phyloP scores from a whole-genome alignment of 208 protist genomes.

The Trypanosoma theileri region DNA sequence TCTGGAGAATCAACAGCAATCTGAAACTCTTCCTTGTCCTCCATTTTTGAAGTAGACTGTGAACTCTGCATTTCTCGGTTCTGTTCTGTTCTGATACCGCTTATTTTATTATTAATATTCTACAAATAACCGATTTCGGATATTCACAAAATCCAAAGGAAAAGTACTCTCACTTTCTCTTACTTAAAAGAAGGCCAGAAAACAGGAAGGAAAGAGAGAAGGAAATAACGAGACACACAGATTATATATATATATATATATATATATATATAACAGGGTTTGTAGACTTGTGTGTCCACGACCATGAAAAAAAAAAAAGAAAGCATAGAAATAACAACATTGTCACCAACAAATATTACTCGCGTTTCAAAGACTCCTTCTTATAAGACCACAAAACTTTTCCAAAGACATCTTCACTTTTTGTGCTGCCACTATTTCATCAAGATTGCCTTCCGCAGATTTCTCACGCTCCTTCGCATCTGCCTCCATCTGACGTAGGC shows the following conservation, averaged over 20 bases:
- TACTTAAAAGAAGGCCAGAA: too few relatives aligned
- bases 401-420: neutral
- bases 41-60: constrained; percentile 10
- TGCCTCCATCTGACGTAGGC: constrained; percentile 12
- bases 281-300: too few relatives aligned
- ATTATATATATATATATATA: too few relatives aligned
- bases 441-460: neutral
- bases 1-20: constrained; percentile 22
- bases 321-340: constrained; percentile 13
- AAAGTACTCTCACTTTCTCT: too few relatives aligned
- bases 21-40: constrained; percentile 22
- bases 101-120: neutral
- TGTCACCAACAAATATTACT: constrained; percentile 1
- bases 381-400: constrained; percentile 18
- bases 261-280: too few relatives aligned
- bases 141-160: too few relatives aligned
- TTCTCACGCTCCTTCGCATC: neutral
- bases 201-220: too few relatives aligned
- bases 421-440: neutral
- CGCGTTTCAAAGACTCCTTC: constrained; percentile 12
- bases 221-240: too few relatives aligned
- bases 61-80: neutral
- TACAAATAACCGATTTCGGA: too few relatives aligned
- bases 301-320: constrained; percentile 2
- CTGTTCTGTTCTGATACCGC: neutral